These are phyloP conservation scores for Leptodontidium sp. DNA, from an alignment of 2,329 filamentous ascomycete genomes.

Conservation along the genomic window DNA sequence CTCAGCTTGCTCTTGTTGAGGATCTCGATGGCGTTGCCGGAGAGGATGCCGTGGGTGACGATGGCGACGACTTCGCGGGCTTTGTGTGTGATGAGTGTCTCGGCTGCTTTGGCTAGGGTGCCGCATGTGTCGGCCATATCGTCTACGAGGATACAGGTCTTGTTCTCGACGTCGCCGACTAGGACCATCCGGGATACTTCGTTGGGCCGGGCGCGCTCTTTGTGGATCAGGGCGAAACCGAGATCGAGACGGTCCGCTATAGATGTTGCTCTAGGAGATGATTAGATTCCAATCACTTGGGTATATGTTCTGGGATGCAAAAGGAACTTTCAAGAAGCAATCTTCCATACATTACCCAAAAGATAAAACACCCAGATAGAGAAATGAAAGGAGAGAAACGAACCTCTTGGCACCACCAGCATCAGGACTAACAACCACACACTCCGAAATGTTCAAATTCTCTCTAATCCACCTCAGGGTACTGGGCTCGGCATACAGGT, in stretches of 20 bases:
- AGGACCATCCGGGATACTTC: conserved; percentile 94
- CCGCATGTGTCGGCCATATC: conserved; percentile 94
- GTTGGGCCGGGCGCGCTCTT: conserved; percentile 90
- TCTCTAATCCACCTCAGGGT: conserved; percentile 91
- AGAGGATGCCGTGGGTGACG: conserved; percentile 92
- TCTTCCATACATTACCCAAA: not conserved
- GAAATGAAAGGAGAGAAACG: conserved; percentile 35
- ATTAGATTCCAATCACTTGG: not conserved
- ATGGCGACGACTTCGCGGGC: conserved; percentile 91
- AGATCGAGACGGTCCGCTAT: conserved; percentile 93
- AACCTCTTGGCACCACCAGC: conserved; percentile 92
- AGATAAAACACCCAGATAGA: not conserved
- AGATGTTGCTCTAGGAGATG: conserved; percentile 72
- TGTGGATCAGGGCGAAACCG: conserved; percentile 94
- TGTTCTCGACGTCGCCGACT: conserved; percentile 91
- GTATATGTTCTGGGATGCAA: not conserved
- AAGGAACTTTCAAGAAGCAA: not conserved
- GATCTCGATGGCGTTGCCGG: conserved; percentile 81
- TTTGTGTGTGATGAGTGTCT: conserved; percentile 85
- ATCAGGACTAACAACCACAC: conserved; percentile 94
- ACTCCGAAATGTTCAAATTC: conserved; percentile 81
- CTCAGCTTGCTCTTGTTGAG: conserved; percentile 77
- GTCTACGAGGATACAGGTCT: conserved; percentile 94
- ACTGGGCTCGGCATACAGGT: conserved; percentile 93
- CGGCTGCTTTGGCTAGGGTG: conserved; percentile 86